Conservation (phyloP, 108 stramenopile genomes). For the Parietichytrium sp. region DNA sequence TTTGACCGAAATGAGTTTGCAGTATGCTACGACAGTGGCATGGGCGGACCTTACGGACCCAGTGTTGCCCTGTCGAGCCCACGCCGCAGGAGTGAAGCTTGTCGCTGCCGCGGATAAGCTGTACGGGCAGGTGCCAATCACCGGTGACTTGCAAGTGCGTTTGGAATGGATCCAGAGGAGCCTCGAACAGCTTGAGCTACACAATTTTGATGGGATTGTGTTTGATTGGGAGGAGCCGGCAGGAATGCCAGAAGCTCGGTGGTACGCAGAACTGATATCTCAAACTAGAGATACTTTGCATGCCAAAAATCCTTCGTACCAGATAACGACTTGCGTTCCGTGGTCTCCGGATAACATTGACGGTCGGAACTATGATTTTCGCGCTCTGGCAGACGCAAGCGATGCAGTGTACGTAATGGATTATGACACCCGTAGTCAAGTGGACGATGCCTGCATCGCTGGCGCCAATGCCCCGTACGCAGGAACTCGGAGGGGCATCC, state of each 20-base stretch:
- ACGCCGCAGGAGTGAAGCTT: background rate
- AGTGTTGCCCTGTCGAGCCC: background rate
- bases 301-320: slow-evolving; percentile 48
- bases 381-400: slow-evolving; percentile 50
- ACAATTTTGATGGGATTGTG: background rate
- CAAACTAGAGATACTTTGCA: slow-evolving; percentile 53
- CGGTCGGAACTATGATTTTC: slow-evolving; percentile 54
- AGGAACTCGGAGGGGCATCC: slow-evolving; percentile 47
- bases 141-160: background rate
- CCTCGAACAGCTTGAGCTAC: background rate
- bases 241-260: background rate
- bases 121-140: background rate
- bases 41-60: background rate
- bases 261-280: slow-evolving; percentile 48
- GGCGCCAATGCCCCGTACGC: slow-evolving; percentile 58
- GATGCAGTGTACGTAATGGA: slow-evolving; percentile 64
- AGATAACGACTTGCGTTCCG: slow-evolving; percentile 57
- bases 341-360: slow-evolving; percentile 62
- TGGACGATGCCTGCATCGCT: slow-evolving; percentile 58
- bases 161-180: background rate
- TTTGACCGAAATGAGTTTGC: background rate
- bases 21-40: background rate
- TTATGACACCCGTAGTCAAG: slow-evolving; percentile 62
- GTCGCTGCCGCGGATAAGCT: background rate
- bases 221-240: slow-evolving; percentile 40